Evolutionary conservation across 768 basidiomycete species (phyloP).

Genomic region (Megacollybia marginata): DNA sequence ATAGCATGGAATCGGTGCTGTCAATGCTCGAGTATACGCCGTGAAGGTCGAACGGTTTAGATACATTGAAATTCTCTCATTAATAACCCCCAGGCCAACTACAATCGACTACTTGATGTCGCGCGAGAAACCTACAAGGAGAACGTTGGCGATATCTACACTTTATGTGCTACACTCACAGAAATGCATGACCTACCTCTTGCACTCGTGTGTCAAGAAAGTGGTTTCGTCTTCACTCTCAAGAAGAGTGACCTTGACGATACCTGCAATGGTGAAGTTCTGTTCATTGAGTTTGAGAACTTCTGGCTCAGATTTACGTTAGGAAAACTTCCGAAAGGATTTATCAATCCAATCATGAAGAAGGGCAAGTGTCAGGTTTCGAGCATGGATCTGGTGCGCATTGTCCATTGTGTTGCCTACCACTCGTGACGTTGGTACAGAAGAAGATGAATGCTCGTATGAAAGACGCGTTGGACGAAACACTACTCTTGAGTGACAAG

Average conservation of each 20-base stretch:
- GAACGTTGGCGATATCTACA: conserved; percentile 82
- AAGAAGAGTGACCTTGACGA: conserved; percentile 59
- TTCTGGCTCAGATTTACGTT: no score
- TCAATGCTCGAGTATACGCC: conserved; percentile 84
- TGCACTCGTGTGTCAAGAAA: conserved; percentile 61
- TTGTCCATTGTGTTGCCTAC: neutral
- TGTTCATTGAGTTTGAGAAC: no score
- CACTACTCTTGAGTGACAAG: conserved; percentile 80
- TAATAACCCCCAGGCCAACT: conserved; percentile 46
- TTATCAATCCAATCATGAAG: conserved; percentile 58
- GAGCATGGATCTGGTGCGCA: conserved; percentile 70
- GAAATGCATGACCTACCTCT: conserved; percentile 62
- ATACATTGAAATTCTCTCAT: neutral
- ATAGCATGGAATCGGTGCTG: conserved; percentile 64
- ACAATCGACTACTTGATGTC: conserved; percentile 82
- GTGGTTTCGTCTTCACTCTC: conserved; percentile 65
- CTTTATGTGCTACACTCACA: conserved; percentile 50
- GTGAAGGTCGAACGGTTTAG: conserved; percentile 45
- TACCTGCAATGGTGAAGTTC: neutral
- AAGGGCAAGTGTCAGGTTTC: conserved; percentile 73
- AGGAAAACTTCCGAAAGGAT: conserved; percentile 59
- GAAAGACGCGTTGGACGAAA: conserved; percentile 88
- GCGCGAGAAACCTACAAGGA: conserved; percentile 94
- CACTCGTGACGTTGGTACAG: conserved; percentile 27
- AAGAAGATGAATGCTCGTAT: conserved; percentile 85